Percentiles rank a stretch among this genome's conserved stretches.
Conservation (phyloP, 306 rosid genomes). For the Cyamopsis tetragonoloba region DNA sequence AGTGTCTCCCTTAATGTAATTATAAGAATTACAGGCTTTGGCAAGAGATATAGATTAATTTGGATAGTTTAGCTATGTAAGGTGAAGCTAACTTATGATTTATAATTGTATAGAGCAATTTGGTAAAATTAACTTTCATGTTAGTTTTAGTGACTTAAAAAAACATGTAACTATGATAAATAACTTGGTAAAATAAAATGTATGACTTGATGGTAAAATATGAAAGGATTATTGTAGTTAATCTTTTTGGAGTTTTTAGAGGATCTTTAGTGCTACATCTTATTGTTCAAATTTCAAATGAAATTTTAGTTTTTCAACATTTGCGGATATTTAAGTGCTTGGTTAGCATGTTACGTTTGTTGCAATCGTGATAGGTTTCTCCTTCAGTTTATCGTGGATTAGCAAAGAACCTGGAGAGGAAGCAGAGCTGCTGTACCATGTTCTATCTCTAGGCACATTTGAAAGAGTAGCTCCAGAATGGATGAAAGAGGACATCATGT, state of each 20-base stretch:
- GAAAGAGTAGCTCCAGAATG: constrained; percentile 92
- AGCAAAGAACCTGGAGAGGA: constrained; percentile 44
- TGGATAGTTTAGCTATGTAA: neutral
- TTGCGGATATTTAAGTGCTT: neutral
- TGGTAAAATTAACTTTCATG: too few relatives aligned
- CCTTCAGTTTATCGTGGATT: constrained; percentile 74
- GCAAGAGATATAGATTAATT: neutral
- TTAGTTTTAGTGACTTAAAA: too few relatives aligned
- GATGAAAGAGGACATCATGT: constrained; percentile 82
- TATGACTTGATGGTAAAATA: too few relatives aligned
- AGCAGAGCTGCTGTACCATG: constrained; percentile 59
- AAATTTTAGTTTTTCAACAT: neutral
- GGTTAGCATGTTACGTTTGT: constrained; percentile 14
- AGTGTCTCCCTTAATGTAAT: neutral
- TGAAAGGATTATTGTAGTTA: too few relatives aligned
- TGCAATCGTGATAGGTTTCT: constrained; percentile 52
- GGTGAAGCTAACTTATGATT: too few relatives aligned
- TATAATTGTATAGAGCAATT: too few relatives aligned
- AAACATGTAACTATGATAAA: too few relatives aligned
- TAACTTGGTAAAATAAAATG: too few relatives aligned
- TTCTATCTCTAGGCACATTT: constrained; percentile 64
- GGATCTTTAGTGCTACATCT: neutral
- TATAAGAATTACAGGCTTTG: neutral
- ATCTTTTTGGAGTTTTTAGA: neutral
- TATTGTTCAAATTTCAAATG: neutral